Conservation (phyloP, 176 grass and related monocot genomes). For the Panicum miliaceum region DNA sequence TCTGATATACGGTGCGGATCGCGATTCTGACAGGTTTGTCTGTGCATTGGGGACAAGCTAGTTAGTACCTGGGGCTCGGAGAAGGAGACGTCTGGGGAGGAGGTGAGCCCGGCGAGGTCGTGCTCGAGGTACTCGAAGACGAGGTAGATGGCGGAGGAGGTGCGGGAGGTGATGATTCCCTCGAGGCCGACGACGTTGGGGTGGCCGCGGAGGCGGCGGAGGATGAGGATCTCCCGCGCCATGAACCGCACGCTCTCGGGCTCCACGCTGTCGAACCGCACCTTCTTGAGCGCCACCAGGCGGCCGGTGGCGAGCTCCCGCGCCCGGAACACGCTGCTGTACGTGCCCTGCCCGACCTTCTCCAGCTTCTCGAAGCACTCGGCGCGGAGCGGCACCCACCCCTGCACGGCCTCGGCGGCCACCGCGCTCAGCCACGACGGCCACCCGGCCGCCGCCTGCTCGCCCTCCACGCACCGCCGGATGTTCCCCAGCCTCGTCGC, state of each 20-base stretch:
- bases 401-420: constrained; percentile 94
- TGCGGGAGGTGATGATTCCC: constrained; percentile 55
- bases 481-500: constrained; percentile 43
- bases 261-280: constrained; percentile 68
- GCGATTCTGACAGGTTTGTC: no score
- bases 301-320: constrained; percentile 44
- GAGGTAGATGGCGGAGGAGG: constrained; percentile 52
- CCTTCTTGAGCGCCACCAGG: constrained; percentile 67
- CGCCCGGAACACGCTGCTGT: constrained; percentile 66
- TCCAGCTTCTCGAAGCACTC: constrained; percentile 91
- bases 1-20: no score
- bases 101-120: constrained; percentile 71
- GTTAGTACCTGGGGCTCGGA: constrained; percentile 45
- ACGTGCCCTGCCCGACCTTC: constrained; percentile 70
- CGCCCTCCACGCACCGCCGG: constrained; percentile 55
- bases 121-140: constrained; percentile 99
- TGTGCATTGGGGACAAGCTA: no score
- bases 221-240: constrained; percentile 58
- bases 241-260: constrained; percentile 70
- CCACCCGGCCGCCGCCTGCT: constrained; percentile 86
- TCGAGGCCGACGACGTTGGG: constrained; percentile 56
- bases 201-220: constrained; percentile 55
- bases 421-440: constrained; percentile 83
- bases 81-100: constrained; percentile 51
- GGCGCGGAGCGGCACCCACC: constrained; percentile 82